Base-by-base conservation (phyloP, 495 filamentous ascomycete species). In the Daldinia bambusicola region DNA sequence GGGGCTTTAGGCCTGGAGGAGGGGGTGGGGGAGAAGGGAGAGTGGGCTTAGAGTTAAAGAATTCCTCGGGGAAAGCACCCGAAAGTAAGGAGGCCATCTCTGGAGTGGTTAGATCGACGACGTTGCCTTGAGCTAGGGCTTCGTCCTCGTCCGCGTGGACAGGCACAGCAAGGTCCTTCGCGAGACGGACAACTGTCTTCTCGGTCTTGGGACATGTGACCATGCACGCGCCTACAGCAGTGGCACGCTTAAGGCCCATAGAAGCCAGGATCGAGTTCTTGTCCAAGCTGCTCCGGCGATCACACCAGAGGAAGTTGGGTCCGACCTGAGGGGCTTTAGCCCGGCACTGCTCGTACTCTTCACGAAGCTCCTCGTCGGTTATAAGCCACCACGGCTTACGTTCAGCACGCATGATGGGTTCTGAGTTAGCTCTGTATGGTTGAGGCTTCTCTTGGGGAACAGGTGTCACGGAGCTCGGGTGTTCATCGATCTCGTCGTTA, bases 221-320 rank as follows among this genome's bases (percentile, higher is more conserved):
- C 9, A 12, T 7, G 53, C 6, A 34, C 32, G 14, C 4, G n/a
- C 10, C 10, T 26, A 7, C 32, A 9, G 52, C 20, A 1, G 9
- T 6, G 43, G 18, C 8, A 32, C 31, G 14, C 34, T 67, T 67
- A 7, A 41, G 20, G n/a, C 67, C 67, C 38, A 7, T 57, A 7
- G 61, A 61, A 0, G 61, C 60, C 4, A 64, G 60, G n/a, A 69
- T 55, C 6, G 67, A 41, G n/a, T 45, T 48, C 12, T 64, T 36
- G 5, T 69, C 66, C 2, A 63, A 45, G 12, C 55, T 63, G 43
- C 63, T 60, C 3, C 67, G 60, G 5, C 55, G 20, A 22, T 64
- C 18, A 0, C 18, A 14, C 43, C 56, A 55, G 26, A 69, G 43
- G 16, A 58, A 63, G 10, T 63, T 31, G 5, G 30, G 22, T 1